Evolutionary conservation across 2,329 filamentous ascomycete species (phyloP), one percentile per base, ranked within the genome.

Genomic region (Bipolaris zeicola): DNA sequence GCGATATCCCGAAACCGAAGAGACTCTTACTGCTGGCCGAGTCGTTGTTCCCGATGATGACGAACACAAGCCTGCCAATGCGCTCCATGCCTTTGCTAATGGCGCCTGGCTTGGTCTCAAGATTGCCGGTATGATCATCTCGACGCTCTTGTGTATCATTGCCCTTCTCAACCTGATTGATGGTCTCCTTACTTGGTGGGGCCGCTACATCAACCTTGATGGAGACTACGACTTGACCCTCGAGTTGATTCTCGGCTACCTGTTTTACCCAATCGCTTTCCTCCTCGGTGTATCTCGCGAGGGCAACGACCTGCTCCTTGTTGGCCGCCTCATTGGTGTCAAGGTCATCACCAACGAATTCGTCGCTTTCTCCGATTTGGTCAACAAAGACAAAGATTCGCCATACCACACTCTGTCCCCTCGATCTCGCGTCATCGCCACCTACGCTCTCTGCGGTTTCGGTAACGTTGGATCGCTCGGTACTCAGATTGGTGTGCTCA

Each of bases 261-360:
- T 91, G 61, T 87, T 90, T 73, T 94, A 90, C 74, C 91, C 90
- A 0, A 79, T 94, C 39, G 85, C 91, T 1, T 94, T 92, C 81
- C 76, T 96, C n/a, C 83, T 96, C 5, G 91, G 91, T 62, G 90
- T 96, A 13, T 87, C 87, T 20, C 83, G 88, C 55, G 50, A 74
- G 36, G 79, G 82, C 43, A 78, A 79, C 5, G 83, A 84, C 47
- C 77, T 96, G 1, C 83, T 90, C 54, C 86, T 85, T 49, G 92
- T 96, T 38, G 86, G 85, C 34, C 84, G 89, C 67, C 83, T 97
- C 39, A 95, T 96, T 62, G 92, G 91, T 52, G 82, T 89, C 67
- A 96, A 97, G 80, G 82, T 96, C 68, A 87, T 97, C 71, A 88
- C 88, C 71, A 96, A 95, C 80, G 91, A 95, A 77, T 95, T 89